These are phyloP conservation scores for Tuber borchii DNA, from an alignment of 495 filamentous ascomycete species.

Conservation along the genomic window DNA sequence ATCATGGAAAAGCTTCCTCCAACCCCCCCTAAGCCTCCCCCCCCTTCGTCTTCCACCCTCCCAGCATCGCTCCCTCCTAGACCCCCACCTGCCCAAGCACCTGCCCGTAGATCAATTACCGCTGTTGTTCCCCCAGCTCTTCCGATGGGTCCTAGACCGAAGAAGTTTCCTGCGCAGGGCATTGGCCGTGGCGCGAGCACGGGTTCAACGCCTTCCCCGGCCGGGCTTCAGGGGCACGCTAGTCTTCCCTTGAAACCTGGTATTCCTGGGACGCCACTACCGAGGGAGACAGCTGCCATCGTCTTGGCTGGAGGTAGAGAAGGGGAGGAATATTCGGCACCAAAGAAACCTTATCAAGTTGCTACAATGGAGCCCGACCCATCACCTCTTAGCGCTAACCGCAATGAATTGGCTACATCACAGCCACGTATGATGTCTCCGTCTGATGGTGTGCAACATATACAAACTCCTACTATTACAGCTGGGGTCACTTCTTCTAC, in stretches of 20 bases:
- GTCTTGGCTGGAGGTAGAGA: conserved; percentile 38
- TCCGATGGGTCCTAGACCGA: conserved; percentile 36
- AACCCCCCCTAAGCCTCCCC: conserved; percentile 28
- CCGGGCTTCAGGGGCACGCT: conserved; percentile 30
- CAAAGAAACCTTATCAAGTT: conserved; percentile 35
- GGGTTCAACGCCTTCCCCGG: background rate
- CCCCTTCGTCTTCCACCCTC: conserved; percentile 19
- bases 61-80: conserved; percentile 32
- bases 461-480: background rate
- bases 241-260: conserved; percentile 39
- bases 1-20: conserved; percentile 34
- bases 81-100: conserved; percentile 28
- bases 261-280: conserved; percentile 38
- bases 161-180: conserved; percentile 34
- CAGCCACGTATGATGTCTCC: background rate
- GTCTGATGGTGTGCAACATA: background rate
- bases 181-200: conserved; percentile 35
- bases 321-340: conserved; percentile 16
- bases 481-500: background rate
- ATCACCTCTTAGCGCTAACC: background rate
- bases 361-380: conserved; percentile 7
- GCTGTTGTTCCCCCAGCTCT: conserved; percentile 35
- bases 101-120: conserved; percentile 9
- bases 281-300: conserved; percentile 39
- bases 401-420: background rate